Base-by-base conservation (phyloP, 352 stramenopile species). In the Halophytophthora batemanensis region DNA sequence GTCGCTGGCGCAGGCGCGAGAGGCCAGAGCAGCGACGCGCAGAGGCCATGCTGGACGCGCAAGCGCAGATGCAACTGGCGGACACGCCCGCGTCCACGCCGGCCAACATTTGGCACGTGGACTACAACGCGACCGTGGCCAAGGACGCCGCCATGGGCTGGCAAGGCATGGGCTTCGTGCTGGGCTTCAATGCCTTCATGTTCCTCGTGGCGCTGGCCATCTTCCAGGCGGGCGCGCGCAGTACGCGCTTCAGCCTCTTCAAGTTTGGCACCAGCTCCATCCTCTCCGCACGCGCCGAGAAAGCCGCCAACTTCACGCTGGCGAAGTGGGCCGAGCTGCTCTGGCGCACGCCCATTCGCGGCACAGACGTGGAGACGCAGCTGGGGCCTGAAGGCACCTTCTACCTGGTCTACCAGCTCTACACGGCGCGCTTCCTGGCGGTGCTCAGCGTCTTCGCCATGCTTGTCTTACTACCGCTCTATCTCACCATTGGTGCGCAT, bases 351-450 rank as follows among this genome's bases (percentile, higher is more conserved):
- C 81, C 81, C 12, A 86, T 92, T 49, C 59, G 80, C 33, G 68
- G 72, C 66, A 82, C 81, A 36, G 67, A 77, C 34, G 64, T 92
- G 18, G 81, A 92, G 66, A 58, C 49, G 22, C 56, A 62, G 38
- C 66, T 94, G 13, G 83, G 83, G 0, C 81, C 82, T 19, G 83
- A 94, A 52, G 78, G 77, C 36, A 86, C 83, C 6, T 94, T 92
- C 59, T 94, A 94, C 55, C 55, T 94, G 50, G 64, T 91, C 22
- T 94, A 88, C 53, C 77, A 92, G 54, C 61, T 88, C 39, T 94
- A 94, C 70, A 76, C 78, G 15, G 68, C 72, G 38, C 73, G 73
- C 29, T 69, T 92, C 14, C 56, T 94, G 34, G 65, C 70, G 2
- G 72, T 53, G 12, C 69, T 94, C 33, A 89, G 71, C 36, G 53